Conservation (phyloP, 176 grass and related monocot species). For the Metroxylon sagu region DNA sequence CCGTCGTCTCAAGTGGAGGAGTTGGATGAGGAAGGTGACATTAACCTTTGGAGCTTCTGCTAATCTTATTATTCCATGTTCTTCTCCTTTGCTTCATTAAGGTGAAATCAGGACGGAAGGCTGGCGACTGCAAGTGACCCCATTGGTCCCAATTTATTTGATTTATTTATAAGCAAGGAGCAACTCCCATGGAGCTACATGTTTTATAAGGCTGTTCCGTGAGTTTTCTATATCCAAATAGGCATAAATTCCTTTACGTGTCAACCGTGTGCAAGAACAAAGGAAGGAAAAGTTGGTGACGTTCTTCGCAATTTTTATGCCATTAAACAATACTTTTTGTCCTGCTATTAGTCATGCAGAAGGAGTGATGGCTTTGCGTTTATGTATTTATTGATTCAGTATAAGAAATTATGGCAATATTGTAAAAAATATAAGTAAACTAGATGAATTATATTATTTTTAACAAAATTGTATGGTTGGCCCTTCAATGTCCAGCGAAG, state of each 20-base stretch:
- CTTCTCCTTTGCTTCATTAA: constrained; percentile 29
- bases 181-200: constrained; percentile 67
- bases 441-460: no score
- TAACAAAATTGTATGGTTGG: no score
- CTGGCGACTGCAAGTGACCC: constrained; percentile 12
- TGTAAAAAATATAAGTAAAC: no score
- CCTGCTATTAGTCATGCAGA: no score
- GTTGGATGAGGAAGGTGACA: constrained; percentile 72
- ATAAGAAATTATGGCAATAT: no score
- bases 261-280: not conserved
- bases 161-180: constrained; percentile 8
- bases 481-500: no score
- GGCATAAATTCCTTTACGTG: not conserved
- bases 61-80: constrained; percentile 14
- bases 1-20: constrained; percentile 38
- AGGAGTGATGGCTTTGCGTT: no score
- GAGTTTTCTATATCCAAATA: constrained; percentile 1
- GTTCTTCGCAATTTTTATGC: no score
- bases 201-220: constrained; percentile 76
- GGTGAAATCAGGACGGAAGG: constrained; percentile 16
- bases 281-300: no score
- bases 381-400: no score
- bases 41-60: constrained; percentile 82
- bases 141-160: constrained; percentile 25
- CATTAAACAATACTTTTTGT: no score